Conservation (phyloP, 2,329 filamentous ascomycete genomes). For the Lecanicillium sp. region DNA sequence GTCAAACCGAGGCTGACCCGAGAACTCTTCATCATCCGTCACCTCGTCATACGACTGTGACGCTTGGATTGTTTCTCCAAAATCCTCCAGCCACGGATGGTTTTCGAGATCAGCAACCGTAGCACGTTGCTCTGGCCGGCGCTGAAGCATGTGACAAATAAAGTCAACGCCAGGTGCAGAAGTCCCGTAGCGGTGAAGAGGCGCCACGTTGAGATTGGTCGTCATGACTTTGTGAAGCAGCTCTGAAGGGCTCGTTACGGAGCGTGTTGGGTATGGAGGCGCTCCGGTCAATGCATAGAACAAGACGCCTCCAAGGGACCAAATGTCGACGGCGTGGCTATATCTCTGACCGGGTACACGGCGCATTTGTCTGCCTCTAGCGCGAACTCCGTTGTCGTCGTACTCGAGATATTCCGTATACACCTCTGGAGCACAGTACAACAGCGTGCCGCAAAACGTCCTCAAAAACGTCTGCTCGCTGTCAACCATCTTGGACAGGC, state of each 20-base stretch:
- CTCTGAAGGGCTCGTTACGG: slow-evolving; percentile 67
- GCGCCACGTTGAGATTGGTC: slow-evolving; percentile 56
- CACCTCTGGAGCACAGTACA: slow-evolving; percentile 95
- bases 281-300: slow-evolving; percentile 76
- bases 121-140: slow-evolving; percentile 70
- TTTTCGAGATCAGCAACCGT: slow-evolving; percentile 61
- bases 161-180: slow-evolving; percentile 67
- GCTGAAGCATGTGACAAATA: slow-evolving; percentile 69
- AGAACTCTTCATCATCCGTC: slow-evolving; percentile 51
- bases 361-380: slow-evolving; percentile 54
- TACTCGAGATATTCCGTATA: slow-evolving; percentile 68
- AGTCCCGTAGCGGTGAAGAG: slow-evolving; percentile 51
- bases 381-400: slow-evolving; percentile 61
- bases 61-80: slow-evolving; percentile 19
- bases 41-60: slow-evolving; percentile 53
- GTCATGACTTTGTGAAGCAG: slow-evolving; percentile 86
- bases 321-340: slow-evolving; percentile 87
- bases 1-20: slow-evolving; percentile 43
- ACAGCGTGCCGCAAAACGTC: slow-evolving; percentile 90
- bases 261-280: slow-evolving; percentile 74
- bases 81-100: slow-evolving; percentile 63
- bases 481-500: slow-evolving; percentile 87
- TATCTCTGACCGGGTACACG: slow-evolving; percentile 60
- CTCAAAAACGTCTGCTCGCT: slow-evolving; percentile 87
- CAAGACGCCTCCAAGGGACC: slow-evolving; percentile 89